A percentile compares a stretch with the other conserved stretches of the same genome.
Evolutionary conservation across 805 yeast genomes (phyloP).

Genomic region (Komagataella pastoris): DNA sequence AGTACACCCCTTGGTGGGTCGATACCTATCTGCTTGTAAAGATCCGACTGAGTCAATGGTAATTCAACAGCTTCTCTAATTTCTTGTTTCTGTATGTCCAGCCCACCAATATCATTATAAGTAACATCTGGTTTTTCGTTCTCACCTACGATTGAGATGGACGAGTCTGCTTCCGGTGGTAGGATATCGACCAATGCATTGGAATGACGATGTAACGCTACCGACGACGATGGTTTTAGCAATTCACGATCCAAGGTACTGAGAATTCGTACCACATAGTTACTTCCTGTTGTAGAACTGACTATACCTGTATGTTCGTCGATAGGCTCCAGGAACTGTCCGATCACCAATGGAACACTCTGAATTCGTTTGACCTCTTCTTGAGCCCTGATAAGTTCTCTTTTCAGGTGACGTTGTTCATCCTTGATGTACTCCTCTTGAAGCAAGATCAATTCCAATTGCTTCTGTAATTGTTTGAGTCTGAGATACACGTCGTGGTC

Average conservation of each 20-base stretch:
- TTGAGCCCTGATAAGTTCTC: constrained; percentile 92
- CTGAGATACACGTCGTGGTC: constrained; percentile 63
- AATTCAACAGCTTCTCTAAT: constrained; percentile 97
- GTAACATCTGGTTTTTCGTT: constrained; percentile 88
- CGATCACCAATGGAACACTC: constrained; percentile 94
- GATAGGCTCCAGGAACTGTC: constrained; percentile 94
- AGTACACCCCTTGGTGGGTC: constrained; percentile 98
- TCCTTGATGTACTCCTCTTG: constrained; percentile 97
- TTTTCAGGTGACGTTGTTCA: constrained; percentile 90
- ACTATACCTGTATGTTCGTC: constrained; percentile 96
- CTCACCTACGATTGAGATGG: constrained; percentile 88
- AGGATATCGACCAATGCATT: constrained; percentile 93
- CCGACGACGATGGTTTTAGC: constrained; percentile 88
- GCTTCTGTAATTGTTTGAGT: constrained; percentile 82
- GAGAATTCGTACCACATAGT: constrained; percentile 88
- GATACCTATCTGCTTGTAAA: constrained; percentile 94
- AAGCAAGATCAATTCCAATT: constrained; percentile 66
- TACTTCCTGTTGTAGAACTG: constrained; percentile 94
- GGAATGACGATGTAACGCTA: constrained; percentile 96
- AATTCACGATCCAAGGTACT: constrained; percentile 92
- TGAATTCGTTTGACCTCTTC: constrained; percentile 97
- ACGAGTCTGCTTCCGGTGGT: constrained; percentile 98
- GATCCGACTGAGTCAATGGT: constrained; percentile 90
- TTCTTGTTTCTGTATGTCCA: constrained; percentile 98
- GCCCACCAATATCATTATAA: constrained; percentile 96